Base-by-base conservation (phyloP, 352 stramenopile species). In the Globisporangium polare region DNA sequence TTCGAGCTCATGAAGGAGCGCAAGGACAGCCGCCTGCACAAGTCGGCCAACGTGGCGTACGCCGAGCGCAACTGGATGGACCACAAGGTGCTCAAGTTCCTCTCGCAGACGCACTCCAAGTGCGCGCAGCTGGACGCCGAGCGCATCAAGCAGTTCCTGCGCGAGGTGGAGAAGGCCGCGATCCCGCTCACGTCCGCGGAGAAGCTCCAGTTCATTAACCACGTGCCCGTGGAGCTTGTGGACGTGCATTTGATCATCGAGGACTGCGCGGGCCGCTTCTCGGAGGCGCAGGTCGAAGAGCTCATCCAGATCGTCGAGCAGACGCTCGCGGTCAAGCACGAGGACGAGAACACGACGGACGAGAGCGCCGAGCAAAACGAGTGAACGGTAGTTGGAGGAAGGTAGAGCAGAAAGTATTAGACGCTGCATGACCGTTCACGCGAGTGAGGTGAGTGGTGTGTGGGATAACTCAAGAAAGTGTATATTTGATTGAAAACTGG, bases 51-150 rank as follows among this genome's bases (percentile, higher is more conserved):
- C 57, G 77, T 83, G 45, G 78, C 81, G 58, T 92, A 94, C 63
- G 83, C 86, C 8, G 86, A 94, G 69, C 80, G 86, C 73, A 92
- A 92, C 73, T 94, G 86, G 86, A 91, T 94, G 79, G 83, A 94
- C 78, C 84, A 92, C 74, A 94, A 94, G 68, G 80, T 94, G 69
- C 78, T 92, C 75, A 94, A 92, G 70, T 92, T 90, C 70, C 73
- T 94, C 26, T 82, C 77, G 35, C 81, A 93, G 66, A 75, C 65
- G 64, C 74, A 89, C 64, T 87, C 80, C 53, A 67, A 77, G 61
- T 78, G 78, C 70, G 77, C 78, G 29, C 69, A 66, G 26, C 65
- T 94, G 22, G 78, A 68, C 53, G 56, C 74, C 46, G 71, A 65
- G 53, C 72, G 74, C 53, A 78, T 89, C 53, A 77, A 87, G 52